Percentiles rank a stretch among this genome's conserved stretches.
These are phyloP conservation scores for Alternaria arbusti DNA, from an alignment of 2,329 filamentous ascomycete species.

Conservation along the genomic window DNA sequence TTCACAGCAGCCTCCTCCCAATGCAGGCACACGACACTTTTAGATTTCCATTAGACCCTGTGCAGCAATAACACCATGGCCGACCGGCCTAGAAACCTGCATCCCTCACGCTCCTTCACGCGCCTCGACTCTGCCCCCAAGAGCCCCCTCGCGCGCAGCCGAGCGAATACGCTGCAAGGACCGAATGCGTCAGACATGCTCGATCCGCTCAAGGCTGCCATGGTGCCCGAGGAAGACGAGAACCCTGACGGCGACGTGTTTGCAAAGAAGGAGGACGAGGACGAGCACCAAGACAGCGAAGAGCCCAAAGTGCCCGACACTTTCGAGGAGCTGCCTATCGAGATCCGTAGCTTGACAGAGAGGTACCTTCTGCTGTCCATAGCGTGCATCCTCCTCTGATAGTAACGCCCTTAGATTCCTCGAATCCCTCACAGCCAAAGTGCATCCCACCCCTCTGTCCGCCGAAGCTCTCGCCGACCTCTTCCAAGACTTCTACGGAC, in stretches of 20 bases:
- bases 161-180: constrained; percentile 56
- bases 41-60: constrained; percentile 9
- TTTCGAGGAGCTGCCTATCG: constrained; percentile 90
- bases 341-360: constrained; percentile 88
- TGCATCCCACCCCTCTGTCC: constrained; percentile 81
- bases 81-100: constrained; percentile 45
- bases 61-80: constrained; percentile 31
- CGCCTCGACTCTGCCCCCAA: constrained; percentile 52
- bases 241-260: constrained; percentile 51
- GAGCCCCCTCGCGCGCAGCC: constrained; percentile 47
- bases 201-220: constrained; percentile 49
- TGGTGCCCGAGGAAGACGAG: constrained; percentile 45
- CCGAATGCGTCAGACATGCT: constrained; percentile 52
- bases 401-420: constrained; percentile 72
- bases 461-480: constrained; percentile 83
- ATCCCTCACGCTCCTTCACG: constrained; percentile 57
- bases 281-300: constrained; percentile 20
- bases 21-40: constrained; percentile 35
- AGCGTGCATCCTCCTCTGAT: neutral
- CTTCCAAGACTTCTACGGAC: constrained; percentile 92
- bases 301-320: constrained; percentile 63
- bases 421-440: constrained; percentile 84
- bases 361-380: constrained; percentile 60
- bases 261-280: constrained; percentile 46
- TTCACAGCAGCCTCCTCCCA: constrained; percentile 28